These are phyloP conservation scores for Acidiella bohemica DNA, from an alignment of 495 filamentous ascomycete species.

Conservation along the genomic window DNA sequence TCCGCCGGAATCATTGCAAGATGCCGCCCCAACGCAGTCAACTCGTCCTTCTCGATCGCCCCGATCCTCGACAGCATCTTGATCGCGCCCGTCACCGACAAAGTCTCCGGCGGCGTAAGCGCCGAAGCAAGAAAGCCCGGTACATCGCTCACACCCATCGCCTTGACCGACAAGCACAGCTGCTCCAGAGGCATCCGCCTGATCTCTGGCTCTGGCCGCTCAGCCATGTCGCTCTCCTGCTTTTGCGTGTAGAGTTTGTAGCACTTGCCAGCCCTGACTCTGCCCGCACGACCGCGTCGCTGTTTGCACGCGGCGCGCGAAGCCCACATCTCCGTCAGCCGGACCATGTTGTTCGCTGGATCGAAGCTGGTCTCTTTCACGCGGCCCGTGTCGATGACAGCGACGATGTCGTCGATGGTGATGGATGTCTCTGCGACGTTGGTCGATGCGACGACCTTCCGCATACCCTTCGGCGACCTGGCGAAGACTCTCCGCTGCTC, in stretches of 20 bases:
- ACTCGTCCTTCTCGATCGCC: constrained; percentile 65
- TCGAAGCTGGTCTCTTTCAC: constrained; percentile 97
- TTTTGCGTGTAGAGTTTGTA: constrained; percentile 89
- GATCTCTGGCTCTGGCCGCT: constrained; percentile 86
- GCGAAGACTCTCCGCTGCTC: constrained; percentile 83
- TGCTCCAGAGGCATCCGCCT: constrained; percentile 86
- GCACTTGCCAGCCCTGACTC: constrained; percentile 80
- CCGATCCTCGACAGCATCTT: constrained; percentile 69
- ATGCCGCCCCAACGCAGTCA: constrained; percentile 84
- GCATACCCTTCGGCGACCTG: constrained; percentile 56
- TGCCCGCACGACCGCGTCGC: constrained; percentile 83
- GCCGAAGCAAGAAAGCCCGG: constrained; percentile 69
- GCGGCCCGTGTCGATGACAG: constrained; percentile 86
- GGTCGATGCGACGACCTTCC: constrained; percentile 86
- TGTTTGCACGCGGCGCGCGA: constrained; percentile 92
- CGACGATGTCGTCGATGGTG: constrained; percentile 92
- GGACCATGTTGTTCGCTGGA: constrained; percentile 83
- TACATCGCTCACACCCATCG: constrained; percentile 81
- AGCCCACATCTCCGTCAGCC: constrained; percentile 88
- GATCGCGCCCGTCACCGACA: constrained; percentile 76
- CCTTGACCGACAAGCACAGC: constrained; percentile 81
- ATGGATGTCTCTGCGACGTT: constrained; percentile 98
- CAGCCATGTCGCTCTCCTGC: constrained; percentile 74
- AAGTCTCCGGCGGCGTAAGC: constrained; percentile 69
- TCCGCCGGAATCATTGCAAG: constrained; percentile 91